Percentiles rank a stretch among this genome's conserved stretches.
Evolutionary conservation across 2,329 filamentous ascomycete species (phyloP).

Genomic region (Epichloe scottii): DNA sequence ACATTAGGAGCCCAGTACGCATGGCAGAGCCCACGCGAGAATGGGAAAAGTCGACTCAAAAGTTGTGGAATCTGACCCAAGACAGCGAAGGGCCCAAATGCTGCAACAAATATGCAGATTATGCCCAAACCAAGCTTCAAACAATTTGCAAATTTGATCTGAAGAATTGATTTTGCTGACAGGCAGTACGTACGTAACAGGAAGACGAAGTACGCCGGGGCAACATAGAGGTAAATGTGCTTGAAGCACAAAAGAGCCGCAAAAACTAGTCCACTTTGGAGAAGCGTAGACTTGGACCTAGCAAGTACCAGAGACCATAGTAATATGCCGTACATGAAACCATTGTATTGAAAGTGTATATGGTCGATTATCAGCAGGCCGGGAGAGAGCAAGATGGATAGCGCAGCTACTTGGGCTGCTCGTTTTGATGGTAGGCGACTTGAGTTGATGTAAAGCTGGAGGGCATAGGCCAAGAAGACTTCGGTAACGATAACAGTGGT

Average conservation of each 20-base stretch:
- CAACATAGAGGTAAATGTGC: constrained; percentile 95
- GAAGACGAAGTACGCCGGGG: constrained; percentile 90
- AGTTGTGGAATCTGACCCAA: constrained; percentile 78
- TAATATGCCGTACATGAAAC: constrained; percentile 84
- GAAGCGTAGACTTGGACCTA: constrained; percentile 58
- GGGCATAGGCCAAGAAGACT: constrained; percentile 68
- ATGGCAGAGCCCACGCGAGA: constrained; percentile 85
- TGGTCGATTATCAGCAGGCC: constrained; percentile 95
- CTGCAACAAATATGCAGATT: constrained; percentile 56
- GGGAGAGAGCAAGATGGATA: constrained; percentile 84
- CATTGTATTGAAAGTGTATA: constrained; percentile 98
- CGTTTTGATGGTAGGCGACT: constrained; percentile 52
- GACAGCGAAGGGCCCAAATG: constrained; percentile 78
- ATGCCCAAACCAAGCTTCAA: constrained; percentile 72
- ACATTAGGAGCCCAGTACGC: constrained; percentile 98
- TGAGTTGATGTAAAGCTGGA: constrained; percentile 69
- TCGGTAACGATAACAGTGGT: constrained; percentile 79
- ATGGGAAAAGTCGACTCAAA: constrained; percentile 76
- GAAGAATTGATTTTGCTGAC: constrained; percentile 61
- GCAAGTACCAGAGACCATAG: constrained; percentile 78
- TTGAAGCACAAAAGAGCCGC: constrained; percentile 84
- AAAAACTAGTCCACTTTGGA: constrained; percentile 72
- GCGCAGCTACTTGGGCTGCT: constrained; percentile 70
- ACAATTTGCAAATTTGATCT: constrained; percentile 64
- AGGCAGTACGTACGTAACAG: constrained; percentile 84